Base-by-base conservation (phyloP, 306 rosid genomes). In the Ormosia emarginata region DNA sequence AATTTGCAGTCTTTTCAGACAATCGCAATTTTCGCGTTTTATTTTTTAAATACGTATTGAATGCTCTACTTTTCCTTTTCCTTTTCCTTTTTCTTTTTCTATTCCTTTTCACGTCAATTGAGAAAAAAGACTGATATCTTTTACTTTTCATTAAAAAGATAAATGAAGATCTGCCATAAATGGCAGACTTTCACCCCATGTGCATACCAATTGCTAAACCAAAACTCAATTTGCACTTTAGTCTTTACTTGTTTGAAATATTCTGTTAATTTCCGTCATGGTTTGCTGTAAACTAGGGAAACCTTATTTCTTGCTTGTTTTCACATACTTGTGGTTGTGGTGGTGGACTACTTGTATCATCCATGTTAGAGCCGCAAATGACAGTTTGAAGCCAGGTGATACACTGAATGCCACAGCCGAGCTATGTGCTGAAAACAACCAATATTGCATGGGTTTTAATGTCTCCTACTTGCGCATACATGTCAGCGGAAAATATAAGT, bases 401-500 rank as follows among this genome's bases (percentile, higher is more conserved):
- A n/a, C 24, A 6, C 10, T 53, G 59, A 15, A 6, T 53, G 10
- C 3, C 29, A 6, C 30, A 5, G 1, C 0, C 3, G 0, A 14
- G 4, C 10, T 53, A 5, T 15, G 59, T n/a, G 15, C 59, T 53
- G 30, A n/a, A 15, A 53, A 53, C 3, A 3, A 9, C 24, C 6
- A 4, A 1, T 53, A 53, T 53, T 15, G 30, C 24, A n/a, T 6
- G 3, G 0, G 29, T n/a, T 53, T 53, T n/a, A 29, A 7, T 2
- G 2, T 2, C 24, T 5, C 1, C n/a, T 53, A 5, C 58, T 52
- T n/a, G 24, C 0, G 1, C 24, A 52, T 52, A 52, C 1, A 7
- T 43, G 0, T 0, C 8, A 52, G 1, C 2, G 1, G 0, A n/a
- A 4, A 3, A 52, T 9, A 4, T 1, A 1, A 5, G 0, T 14